Conservation (phyloP, 176 grass and related monocot species). For the Triticum urartu region DNA sequence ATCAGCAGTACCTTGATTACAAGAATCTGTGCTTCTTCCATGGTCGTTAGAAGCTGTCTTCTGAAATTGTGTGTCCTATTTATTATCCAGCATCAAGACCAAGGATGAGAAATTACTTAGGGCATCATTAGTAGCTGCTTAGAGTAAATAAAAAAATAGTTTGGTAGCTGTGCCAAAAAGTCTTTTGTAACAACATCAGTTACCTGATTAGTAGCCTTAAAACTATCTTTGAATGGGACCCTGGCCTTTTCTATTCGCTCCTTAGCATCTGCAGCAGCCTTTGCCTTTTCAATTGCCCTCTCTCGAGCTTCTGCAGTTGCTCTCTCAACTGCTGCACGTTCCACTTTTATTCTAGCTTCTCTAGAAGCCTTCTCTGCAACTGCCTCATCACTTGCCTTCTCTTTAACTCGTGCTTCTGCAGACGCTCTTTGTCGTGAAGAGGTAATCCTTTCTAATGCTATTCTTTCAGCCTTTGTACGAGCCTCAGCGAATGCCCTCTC, state of each 20-base stretch:
- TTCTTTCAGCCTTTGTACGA: conserved; percentile 71
- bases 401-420: conserved; percentile 67
- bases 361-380: conserved; percentile 54
- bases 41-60: conserved; percentile 42
- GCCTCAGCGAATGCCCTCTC: conserved; percentile 67
- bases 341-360: conserved; percentile 80
- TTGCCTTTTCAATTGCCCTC: conserved; percentile 83
- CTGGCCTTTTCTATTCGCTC: conserved; percentile 63
- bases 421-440: conserved; percentile 69
- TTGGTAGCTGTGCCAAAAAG: conserved; percentile 9
- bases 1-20: conserved; percentile 45
- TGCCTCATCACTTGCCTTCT: conserved; percentile 46
- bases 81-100: conserved; percentile 47
- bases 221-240: conserved; percentile 60
- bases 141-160: conserved; percentile 12
- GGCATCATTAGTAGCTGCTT: background rate
- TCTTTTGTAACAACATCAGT: conserved; percentile 7
- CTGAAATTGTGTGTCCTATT: conserved; percentile 55
- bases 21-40: conserved; percentile 40
- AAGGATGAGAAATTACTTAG: conserved; percentile 20
- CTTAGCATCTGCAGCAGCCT: conserved; percentile 68
- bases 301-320: conserved; percentile 83
- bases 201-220: conserved; percentile 66
- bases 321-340: conserved; percentile 91
- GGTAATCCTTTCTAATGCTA: conserved; percentile 71